Conservation (phyloP, 2,329 filamentous ascomycete genomes). For the Chaetomiaceae sp. region DNA sequence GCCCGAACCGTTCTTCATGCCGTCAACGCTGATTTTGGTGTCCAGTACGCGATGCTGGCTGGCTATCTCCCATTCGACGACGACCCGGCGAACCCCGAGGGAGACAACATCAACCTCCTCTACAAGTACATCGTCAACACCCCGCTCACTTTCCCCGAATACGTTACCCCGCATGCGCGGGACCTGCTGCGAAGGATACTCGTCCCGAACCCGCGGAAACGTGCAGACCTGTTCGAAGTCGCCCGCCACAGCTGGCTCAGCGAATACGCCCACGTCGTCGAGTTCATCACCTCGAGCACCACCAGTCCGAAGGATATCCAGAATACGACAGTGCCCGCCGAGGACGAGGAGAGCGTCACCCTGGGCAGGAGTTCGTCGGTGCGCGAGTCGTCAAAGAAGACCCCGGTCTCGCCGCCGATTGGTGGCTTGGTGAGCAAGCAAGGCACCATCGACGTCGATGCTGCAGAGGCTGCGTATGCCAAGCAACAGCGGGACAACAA, state of each 20-base stretch:
- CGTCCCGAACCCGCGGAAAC: constrained; percentile 89
- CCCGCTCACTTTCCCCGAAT: constrained; percentile 95
- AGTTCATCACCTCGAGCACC: constrained; percentile 93
- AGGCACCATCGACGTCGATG: constrained; percentile 65
- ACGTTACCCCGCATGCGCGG: constrained; percentile 92
- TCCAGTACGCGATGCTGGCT: constrained; percentile 96
- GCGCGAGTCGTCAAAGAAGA: constrained; percentile 74
- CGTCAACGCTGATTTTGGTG: neutral
- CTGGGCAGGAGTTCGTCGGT: constrained; percentile 89
- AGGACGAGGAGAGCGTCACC: constrained; percentile 54
- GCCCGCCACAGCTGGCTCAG: constrained; percentile 97
- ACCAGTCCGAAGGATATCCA: constrained; percentile 82
- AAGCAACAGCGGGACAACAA: constrained; percentile 80
- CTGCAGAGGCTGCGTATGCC: constrained; percentile 46
- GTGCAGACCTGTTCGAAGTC: constrained; percentile 94
- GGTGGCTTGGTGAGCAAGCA: constrained; percentile 68
- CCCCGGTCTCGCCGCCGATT: constrained; percentile 42
- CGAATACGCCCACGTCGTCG: constrained; percentile 94
- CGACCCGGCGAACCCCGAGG: constrained; percentile 95
- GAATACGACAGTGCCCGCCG: constrained; percentile 63
- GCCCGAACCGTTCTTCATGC: neutral
- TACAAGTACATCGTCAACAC: constrained; percentile 99
- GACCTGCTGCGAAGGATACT: constrained; percentile 89
- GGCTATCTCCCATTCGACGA: constrained; percentile 98
- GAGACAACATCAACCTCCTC: constrained; percentile 96